phyloP scores from a whole-genome alignment of 352 stramenopile species.

The Plasmopara halstedii region DNA sequence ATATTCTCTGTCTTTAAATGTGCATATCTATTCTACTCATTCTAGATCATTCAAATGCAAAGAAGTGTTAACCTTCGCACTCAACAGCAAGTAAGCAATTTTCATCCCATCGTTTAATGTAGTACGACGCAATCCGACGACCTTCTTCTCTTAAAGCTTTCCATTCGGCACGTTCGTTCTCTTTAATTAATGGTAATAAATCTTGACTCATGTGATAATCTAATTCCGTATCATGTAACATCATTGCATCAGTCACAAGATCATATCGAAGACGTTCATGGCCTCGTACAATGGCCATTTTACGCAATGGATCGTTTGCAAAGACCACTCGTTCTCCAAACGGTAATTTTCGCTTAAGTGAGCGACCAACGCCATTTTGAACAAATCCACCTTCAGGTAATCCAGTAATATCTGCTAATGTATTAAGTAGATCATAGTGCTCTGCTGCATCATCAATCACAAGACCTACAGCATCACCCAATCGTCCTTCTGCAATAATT shows the following conservation, averaged over 20 bases:
- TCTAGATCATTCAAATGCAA: too few species aligned
- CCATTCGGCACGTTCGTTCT: conserved; percentile 16
- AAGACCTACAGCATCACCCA: conserved; percentile 30
- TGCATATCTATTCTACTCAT: too few species aligned
- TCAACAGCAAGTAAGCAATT: conserved; percentile 17
- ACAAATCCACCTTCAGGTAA: conserved; percentile 38
- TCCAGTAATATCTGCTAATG: conserved; percentile 51
- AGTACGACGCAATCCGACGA: conserved; percentile 29
- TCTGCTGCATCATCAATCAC: conserved; percentile 34
- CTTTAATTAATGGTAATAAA: conserved; percentile 23
- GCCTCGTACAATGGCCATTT: conserved; percentile 37
- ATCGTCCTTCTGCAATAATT: conserved; percentile 40
- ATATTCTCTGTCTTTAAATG: too few species aligned
- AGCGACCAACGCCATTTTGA: conserved; percentile 48
- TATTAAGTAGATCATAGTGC: conserved; percentile 59
- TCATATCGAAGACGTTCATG: conserved; percentile 37
- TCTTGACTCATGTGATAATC: conserved; percentile 33
- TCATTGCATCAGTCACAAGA: conserved; percentile 27
- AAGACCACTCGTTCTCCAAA: conserved; percentile 26
- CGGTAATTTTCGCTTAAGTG: conserved; percentile 34
- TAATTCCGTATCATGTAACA: conserved; percentile 32
- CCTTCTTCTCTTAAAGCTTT: conserved; percentile 19
- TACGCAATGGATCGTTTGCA: conserved; percentile 47
- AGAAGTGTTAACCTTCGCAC: too few species aligned
- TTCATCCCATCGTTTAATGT: conserved; percentile 34